These are phyloP conservation scores for Euptelea pleiosperma DNA, from an alignment of 164 flowering plant genomes.

Conservation along the genomic window DNA sequence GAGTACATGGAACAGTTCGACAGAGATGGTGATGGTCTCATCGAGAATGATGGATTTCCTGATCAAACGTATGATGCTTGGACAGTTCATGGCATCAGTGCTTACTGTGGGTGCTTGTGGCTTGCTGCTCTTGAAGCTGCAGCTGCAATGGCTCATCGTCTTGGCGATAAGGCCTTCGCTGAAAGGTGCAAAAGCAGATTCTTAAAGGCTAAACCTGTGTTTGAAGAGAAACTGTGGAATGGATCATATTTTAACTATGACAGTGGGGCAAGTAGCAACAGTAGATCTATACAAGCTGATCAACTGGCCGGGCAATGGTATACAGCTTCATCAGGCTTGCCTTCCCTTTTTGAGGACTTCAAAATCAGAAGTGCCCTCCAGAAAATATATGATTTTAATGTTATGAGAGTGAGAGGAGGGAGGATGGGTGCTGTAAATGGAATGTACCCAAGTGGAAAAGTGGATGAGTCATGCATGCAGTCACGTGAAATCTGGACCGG, in stretches of 20 bases:
- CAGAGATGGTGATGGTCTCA: constrained; percentile 69
- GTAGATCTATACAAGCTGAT: constrained; percentile 90
- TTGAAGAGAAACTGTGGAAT: constrained; percentile 85
- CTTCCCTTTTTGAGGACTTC: constrained; percentile 68
- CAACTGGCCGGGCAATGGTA: constrained; percentile 97
- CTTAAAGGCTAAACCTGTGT: constrained; percentile 54
- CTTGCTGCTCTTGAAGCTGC: constrained; percentile 94
- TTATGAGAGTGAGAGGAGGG: constrained; percentile 84
- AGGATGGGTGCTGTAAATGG: constrained; percentile 94
- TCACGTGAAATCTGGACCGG: constrained; percentile 96
- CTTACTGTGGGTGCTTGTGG: constrained; percentile 95
- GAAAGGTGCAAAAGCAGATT: constrained; percentile 59
- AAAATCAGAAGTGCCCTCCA: constrained; percentile 63
- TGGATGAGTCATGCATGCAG: constrained; percentile 92
- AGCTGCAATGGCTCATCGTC: constrained; percentile 79
- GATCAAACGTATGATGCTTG: constrained; percentile 95
- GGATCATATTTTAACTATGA: constrained; percentile 91
- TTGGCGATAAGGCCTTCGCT: constrained; percentile 66
- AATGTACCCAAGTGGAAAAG: constrained; percentile 82
- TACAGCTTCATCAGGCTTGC: constrained; percentile 76
- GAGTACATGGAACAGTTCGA: constrained; percentile 96
- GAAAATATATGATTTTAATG: constrained; percentile 79
- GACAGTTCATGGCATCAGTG: constrained; percentile 94
- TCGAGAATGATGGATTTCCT: constrained; percentile 93
- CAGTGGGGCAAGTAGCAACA: constrained; percentile 85